Base-by-base conservation (phyloP, 2,329 filamentous ascomycete species). In the Trichoderma sp. region DNA sequence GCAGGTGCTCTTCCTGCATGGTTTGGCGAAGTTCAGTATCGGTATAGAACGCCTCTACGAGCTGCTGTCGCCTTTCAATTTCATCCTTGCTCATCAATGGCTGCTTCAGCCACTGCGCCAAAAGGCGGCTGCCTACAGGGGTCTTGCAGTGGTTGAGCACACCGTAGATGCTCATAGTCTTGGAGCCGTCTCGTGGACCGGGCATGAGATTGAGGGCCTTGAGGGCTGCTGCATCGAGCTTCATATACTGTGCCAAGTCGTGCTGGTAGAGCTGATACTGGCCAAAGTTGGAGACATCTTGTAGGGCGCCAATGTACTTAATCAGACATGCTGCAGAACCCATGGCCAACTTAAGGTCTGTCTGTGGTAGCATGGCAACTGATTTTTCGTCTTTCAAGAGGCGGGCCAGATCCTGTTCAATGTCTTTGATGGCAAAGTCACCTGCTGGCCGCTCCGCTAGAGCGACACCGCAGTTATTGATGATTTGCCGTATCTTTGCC, bases 221-320 rank as follows among this genome's bases (percentile, higher is more conserved):
- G 57, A 99, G 85, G 0, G 96, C 96, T 1, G 96, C 94, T 0
- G 97, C 94, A 81, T 99, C 96, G 5, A 99, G 87, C 82, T 98
- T 99, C 96, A 99, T 99, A 80, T 94, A 99, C 77, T 99, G 95
- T 2, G 95, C 92, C 58, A 99, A 84, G 79, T 99, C 96, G 81
- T 99, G 96, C 81, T 99, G 96, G 79, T 98, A 99, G 17, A 99
- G 88, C 80, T 95, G 93, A 79, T 97, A 99, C 79, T 99, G 95
- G 3, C 97, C 96, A 80, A 98, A 98, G 81, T 99, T 99, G 70
- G 93, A 94, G 1, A 93, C 85, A 79, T 99, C 96, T 34, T 96
- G 93, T 82, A 99, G 88, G 43, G 97, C 91, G 43, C 92, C 92
- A 3, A 99, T 88, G 76, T 99, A 99, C 80, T 95, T 97, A 84